Evolutionary conservation across 2,329 filamentous ascomycete genomes (phyloP).

Genomic region (Calonectria pauciramosa): DNA sequence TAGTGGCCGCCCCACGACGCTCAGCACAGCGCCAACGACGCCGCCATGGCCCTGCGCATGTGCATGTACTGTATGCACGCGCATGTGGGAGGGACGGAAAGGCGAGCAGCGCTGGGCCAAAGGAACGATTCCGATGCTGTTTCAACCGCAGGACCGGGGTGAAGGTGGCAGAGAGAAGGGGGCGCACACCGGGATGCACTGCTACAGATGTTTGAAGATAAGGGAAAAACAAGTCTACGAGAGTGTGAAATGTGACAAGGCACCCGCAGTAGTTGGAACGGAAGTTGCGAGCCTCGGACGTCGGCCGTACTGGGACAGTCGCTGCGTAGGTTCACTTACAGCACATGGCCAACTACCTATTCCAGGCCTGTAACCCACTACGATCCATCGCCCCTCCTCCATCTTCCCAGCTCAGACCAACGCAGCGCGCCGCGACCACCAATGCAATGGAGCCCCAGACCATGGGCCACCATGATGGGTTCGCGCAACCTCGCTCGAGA

Average conservation of each 20-base stretch:
- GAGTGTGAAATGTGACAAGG: not conserved
- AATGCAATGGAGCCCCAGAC: not conserved
- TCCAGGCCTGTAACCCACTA: not conserved
- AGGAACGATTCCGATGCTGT: conserved; percentile 8
- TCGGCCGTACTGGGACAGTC: not conserved
- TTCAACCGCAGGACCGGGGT: not conserved
- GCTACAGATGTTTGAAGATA: not conserved
- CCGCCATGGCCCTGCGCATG: not conserved
- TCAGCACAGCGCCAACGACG: conserved; percentile 8
- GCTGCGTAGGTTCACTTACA: conserved; percentile 1
- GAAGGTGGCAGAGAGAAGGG: not conserved
- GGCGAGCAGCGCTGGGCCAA: not conserved
- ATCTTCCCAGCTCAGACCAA: not conserved
- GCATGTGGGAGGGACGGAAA: conserved; percentile 11
- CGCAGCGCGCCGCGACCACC: not conserved
- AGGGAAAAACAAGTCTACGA: not conserved
- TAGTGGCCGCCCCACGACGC: conserved; percentile 16
- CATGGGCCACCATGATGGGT: not conserved
- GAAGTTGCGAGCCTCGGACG: not conserved
- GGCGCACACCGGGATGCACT: not conserved
- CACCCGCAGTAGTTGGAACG: not conserved
- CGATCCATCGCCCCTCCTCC: not conserved
- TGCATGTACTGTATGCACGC: not conserved
- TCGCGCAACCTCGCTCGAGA: not conserved
- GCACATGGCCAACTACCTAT: not conserved